A percentile compares a stretch with the other conserved stretches of the same genome.
Conservation (phyloP, 345 rosid genomes). For the Moricandia arvensis region DNA sequence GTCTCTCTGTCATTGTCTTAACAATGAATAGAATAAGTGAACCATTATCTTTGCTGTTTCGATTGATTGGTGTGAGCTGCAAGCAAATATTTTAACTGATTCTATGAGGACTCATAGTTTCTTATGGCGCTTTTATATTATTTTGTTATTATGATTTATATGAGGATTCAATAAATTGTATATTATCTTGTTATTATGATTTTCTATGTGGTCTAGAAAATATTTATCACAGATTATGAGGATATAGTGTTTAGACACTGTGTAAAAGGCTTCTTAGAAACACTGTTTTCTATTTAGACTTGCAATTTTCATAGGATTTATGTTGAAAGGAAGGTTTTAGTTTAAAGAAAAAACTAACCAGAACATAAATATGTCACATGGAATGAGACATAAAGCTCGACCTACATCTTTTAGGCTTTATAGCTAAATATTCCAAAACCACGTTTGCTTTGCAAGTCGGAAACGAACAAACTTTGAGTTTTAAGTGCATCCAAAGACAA, state of each 20-base stretch:
- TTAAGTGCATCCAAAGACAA: too few species aligned
- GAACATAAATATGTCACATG: background rate
- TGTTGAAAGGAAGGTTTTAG: background rate
- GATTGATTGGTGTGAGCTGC: background rate
- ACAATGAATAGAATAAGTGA: background rate
- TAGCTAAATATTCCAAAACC: conserved; percentile 23
- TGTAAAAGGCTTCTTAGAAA: too few species aligned
- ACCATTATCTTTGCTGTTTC: background rate
- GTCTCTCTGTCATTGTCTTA: background rate
- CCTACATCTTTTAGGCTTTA: conserved; percentile 27
- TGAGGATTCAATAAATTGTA: background rate
- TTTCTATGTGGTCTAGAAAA: background rate
- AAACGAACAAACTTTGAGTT: conserved; percentile 36
- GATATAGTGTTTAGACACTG: background rate
- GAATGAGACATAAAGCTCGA: conserved; percentile 11
- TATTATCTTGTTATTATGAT: background rate
- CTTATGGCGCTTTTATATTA: background rate
- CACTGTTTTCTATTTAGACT: background rate
- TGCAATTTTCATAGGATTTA: background rate
- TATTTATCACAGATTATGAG: background rate
- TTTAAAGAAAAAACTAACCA: background rate
- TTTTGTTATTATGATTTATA: background rate
- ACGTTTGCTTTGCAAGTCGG: conserved; percentile 36
- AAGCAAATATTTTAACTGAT: too few species aligned
- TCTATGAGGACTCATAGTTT: background rate